phyloP scores from a whole-genome alignment of 2,329 filamentous ascomycete species.

The Fusarium nisikadoi region DNA sequence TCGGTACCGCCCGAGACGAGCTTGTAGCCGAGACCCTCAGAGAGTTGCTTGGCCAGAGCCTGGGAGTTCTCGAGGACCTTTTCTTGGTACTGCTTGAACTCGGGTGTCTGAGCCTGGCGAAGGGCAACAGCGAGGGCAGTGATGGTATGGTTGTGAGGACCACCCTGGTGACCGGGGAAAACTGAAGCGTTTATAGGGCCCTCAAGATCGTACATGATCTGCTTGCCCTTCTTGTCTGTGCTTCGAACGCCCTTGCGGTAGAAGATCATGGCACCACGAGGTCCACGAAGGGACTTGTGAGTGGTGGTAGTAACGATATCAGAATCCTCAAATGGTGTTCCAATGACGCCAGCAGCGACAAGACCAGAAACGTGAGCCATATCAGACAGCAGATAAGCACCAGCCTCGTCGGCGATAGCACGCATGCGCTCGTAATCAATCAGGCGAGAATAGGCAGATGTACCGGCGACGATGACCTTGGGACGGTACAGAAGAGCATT shows the following conservation, averaged over 20 bases:
- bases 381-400: constrained; percentile 89
- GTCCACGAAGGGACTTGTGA: constrained; percentile 94
- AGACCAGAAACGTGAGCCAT: constrained; percentile 97
- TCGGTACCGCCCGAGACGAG: constrained; percentile 93
- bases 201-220: constrained; percentile 84
- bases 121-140: constrained; percentile 91
- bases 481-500: constrained; percentile 88
- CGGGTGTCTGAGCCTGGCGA: constrained; percentile 85
- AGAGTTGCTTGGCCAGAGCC: constrained; percentile 75
- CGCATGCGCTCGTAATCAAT: constrained; percentile 94
- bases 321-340: constrained; percentile 85
- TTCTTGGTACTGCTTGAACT: constrained; percentile 91
- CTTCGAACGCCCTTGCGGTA: constrained; percentile 89
- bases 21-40: constrained; percentile 78
- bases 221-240: constrained; percentile 83
- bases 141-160: constrained; percentile 98
- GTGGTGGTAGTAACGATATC: constrained; percentile 98
- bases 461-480: constrained; percentile 92
- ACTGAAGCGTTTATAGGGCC: constrained; percentile 92
- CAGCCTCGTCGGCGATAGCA: constrained; percentile 85
- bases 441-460: constrained; percentile 91
- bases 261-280: constrained; percentile 97
- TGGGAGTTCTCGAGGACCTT: constrained; percentile 89
- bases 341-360: constrained; percentile 87
- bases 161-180: constrained; percentile 96